Percentiles rank a stretch among this genome's conserved stretches.
These are phyloP conservation scores for Alternaria sp. DNA, from an alignment of 2,329 filamentous ascomycete genomes.

Conservation along the genomic window DNA sequence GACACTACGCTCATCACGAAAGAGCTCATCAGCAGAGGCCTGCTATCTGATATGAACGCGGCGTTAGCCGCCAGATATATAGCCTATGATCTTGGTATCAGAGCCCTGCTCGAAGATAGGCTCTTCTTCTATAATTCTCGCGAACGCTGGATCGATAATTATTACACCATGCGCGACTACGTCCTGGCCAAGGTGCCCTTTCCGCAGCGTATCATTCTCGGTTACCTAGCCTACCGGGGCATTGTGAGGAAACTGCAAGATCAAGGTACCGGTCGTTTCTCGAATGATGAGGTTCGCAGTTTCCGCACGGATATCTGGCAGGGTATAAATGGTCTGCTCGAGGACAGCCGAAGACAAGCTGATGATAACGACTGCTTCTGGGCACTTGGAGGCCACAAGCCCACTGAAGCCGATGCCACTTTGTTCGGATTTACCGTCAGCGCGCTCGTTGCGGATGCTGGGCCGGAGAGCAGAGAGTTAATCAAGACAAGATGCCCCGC, in stretches of 20 bases:
- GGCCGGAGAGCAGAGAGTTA: conserved; percentile 58
- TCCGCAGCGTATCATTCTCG: conserved; percentile 52
- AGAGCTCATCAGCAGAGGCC: conserved; percentile 53
- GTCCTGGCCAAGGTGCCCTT: conserved; percentile 62
- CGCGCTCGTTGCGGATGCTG: conserved; percentile 62
- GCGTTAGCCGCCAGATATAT: not conserved
- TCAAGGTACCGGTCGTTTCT: conserved; percentile 65
- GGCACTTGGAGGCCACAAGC: conserved; percentile 62
- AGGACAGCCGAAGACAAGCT: conserved; percentile 46
- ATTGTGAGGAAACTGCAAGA: conserved; percentile 59
- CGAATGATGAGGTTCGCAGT: conserved; percentile 58
- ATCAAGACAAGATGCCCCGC: conserved; percentile 58
- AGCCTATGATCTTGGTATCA: not conserved
- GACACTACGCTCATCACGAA: conserved; percentile 67
- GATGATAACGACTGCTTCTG: conserved; percentile 60
- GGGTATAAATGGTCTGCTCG: conserved; percentile 58
- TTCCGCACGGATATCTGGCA: conserved; percentile 65
- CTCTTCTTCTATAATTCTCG: conserved; percentile 29
- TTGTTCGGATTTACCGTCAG: conserved; percentile 67
- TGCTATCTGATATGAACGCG: conserved; percentile 36
- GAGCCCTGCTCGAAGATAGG: not conserved
- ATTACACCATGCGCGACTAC: conserved; percentile 65
- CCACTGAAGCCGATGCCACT: conserved; percentile 65
- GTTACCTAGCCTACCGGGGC: conserved; percentile 59
- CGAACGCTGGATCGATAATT: conserved; percentile 65